phyloP scores from a whole-genome alignment of 2,329 filamentous ascomycete species.

The Sarocladium strictum region DNA sequence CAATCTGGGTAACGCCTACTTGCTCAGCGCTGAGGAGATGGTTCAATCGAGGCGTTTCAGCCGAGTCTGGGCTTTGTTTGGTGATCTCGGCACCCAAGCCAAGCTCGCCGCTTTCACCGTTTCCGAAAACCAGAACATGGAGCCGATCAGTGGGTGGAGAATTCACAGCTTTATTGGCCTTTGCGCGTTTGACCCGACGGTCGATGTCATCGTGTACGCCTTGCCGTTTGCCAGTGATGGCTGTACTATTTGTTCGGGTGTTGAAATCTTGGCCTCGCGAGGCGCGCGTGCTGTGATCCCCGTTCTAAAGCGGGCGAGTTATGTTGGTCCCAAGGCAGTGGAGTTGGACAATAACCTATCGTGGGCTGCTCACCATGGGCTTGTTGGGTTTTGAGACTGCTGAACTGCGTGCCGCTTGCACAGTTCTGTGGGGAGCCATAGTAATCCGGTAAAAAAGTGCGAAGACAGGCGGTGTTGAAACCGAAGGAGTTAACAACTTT shows the following conservation, averaged over 20 bases:
- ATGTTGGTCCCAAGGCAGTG: background rate
- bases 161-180: background rate
- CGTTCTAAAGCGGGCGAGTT: background rate
- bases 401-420: background rate
- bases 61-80: background rate
- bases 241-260: background rate
- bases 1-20: constrained; percentile 55
- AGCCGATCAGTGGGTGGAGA: background rate
- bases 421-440: background rate
- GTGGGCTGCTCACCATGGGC: background rate
- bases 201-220: background rate
- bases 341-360: background rate
- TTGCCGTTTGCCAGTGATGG: background rate
- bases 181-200: background rate
- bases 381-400: background rate
- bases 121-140: background rate
- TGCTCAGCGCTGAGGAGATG: constrained; percentile 43
- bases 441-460: background rate
- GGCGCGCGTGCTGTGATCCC: background rate
- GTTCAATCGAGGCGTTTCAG: constrained; percentile 35
- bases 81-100: background rate
- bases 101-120: background rate
- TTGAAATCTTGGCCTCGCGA: background rate
- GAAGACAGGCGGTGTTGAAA: background rate
- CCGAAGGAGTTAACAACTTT: background rate